These are phyloP conservation scores for Xerophyta viscosa DNA, from an alignment of 106 monocot species.

Conservation along the genomic window DNA sequence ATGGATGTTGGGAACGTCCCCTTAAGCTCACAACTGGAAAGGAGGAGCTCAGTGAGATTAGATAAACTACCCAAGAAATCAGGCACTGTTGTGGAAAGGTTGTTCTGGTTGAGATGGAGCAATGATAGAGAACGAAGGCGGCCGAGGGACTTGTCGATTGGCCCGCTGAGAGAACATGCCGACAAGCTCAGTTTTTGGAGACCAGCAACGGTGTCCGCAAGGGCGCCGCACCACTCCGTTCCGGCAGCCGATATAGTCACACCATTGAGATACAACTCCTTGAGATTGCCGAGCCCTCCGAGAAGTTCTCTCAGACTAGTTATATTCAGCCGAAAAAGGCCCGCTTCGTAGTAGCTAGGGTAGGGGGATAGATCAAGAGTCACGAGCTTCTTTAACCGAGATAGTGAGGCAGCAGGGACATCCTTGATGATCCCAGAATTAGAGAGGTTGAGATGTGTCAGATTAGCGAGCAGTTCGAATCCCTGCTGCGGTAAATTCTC, in stretches of 20 bases:
- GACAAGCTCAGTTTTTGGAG: constrained; percentile 37
- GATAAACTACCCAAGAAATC: constrained; percentile 34
- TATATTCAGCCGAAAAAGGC: neutral
- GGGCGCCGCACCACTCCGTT: neutral
- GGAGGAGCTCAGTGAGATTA: constrained; percentile 19
- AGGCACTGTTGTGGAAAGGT: constrained; percentile 25
- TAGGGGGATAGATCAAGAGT: neutral
- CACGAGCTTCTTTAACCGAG: constrained; percentile 2
- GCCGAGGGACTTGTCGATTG: constrained; percentile 22
- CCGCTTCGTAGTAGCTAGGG: no score
- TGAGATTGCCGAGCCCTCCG: constrained; percentile 11
- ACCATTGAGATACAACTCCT: constrained; percentile 2
- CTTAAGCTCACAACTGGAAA: constrained; percentile 23
- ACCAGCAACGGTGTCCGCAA: neutral
- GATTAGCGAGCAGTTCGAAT: neutral
- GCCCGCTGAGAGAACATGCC: constrained; percentile 39
- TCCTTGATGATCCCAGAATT: neutral
- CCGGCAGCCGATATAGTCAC: neutral
- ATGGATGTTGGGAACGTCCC: constrained; percentile 35
- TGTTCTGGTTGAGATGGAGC: constrained; percentile 37
- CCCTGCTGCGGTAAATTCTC: neutral
- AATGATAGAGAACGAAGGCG: constrained; percentile 17
- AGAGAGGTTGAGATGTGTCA: constrained; percentile 5
- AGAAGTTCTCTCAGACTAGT: constrained; percentile 13
- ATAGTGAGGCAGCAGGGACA: neutral